Conservation (phyloP, 1,284 basidiomycete species). For the Cryptococcus sp. region DNA sequence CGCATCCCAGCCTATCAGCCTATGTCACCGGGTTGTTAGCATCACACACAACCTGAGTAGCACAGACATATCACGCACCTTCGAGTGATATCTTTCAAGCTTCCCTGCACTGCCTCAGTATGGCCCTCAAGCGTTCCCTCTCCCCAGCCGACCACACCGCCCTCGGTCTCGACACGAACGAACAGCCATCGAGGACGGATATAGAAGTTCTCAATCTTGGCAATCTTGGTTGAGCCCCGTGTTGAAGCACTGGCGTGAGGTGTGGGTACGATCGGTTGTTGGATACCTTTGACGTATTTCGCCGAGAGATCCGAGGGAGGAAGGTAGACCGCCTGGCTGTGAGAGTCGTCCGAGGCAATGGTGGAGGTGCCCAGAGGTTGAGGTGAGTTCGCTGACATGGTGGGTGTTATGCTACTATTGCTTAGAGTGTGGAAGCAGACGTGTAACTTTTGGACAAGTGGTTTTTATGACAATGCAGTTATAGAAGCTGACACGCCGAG, state of each 20-base stretch:
- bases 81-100: constrained; percentile 63
- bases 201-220: constrained; percentile 60
- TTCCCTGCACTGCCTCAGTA: constrained; percentile 74
- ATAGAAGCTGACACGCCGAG: too few species aligned
- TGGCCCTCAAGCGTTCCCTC: constrained; percentile 56
- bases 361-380: constrained; percentile 31
- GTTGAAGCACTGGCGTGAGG: constrained; percentile 25
- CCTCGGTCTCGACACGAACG: constrained; percentile 68
- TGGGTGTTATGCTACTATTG: not conserved
- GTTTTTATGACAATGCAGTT: too few species aligned
- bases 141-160: constrained; percentile 68
- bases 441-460: too few species aligned
- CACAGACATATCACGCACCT: constrained; percentile 50
- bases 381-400: constrained; percentile 28
- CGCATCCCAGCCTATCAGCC: constrained; percentile 61
- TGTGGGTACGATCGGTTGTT: constrained; percentile 29
- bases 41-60: not conserved
- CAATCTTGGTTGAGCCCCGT: constrained; percentile 35
- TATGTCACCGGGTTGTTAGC: constrained; percentile 6
- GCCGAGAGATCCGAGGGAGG: constrained; percentile 42
- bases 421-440: not conserved
- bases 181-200: constrained; percentile 75
- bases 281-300: constrained; percentile 44
- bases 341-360: constrained; percentile 27
- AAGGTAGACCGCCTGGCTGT: constrained; percentile 39